Conservation (phyloP, 1,284 basidiomycete species). For the Rhodotorula sp. region DNA sequence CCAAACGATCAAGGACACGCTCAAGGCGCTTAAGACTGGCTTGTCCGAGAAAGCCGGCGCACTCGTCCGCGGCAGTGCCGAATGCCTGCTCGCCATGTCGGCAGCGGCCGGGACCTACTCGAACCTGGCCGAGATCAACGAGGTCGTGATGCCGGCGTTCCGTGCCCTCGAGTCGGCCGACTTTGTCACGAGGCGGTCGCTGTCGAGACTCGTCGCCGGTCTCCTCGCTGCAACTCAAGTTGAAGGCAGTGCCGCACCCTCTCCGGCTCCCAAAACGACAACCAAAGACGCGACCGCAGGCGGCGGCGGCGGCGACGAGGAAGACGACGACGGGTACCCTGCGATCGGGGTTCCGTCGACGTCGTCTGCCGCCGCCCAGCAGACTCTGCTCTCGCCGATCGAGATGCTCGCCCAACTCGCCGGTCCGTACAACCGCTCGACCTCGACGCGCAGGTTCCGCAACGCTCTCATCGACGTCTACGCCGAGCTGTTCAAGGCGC, state of each 20-base stretch:
- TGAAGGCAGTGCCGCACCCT: slow-evolving; percentile 57
- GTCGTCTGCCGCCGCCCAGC: slow-evolving; percentile 53
- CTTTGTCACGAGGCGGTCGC: slow-evolving; percentile 74
- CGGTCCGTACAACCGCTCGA: slow-evolving; percentile 67
- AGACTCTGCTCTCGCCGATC: slow-evolving; percentile 68
- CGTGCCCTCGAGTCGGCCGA: slow-evolving; percentile 80
- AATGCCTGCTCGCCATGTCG: slow-evolving; percentile 49
- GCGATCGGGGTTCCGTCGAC: slow-evolving; percentile 55
- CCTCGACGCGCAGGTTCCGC: slow-evolving; percentile 61
- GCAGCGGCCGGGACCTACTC: slow-evolving; percentile 46
- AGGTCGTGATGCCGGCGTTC: slow-evolving; percentile 65
- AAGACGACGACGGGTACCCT: slow-evolving; percentile 59
- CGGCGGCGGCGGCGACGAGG: slow-evolving; percentile 62
- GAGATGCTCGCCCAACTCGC: slow-evolving; percentile 85
- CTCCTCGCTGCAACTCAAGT: slow-evolving; percentile 82
- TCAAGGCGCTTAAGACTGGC: slow-evolving; percentile 75
- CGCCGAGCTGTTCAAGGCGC: slow-evolving; percentile 68
- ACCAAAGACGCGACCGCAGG: slow-evolving; percentile 48
- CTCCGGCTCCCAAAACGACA: slow-evolving; percentile 51
- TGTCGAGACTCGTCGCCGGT: slow-evolving; percentile 77
- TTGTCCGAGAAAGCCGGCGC: slow-evolving; percentile 81
- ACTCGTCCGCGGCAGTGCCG: slow-evolving; percentile 79
- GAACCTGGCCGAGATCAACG: slow-evolving; percentile 69
- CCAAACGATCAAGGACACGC: slow-evolving; percentile 71
- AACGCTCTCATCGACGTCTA: slow-evolving; percentile 91